These are phyloP conservation scores for Aphanoascus verrucosus DNA, from an alignment of 2,329 filamentous ascomycete species.

Conservation along the genomic window DNA sequence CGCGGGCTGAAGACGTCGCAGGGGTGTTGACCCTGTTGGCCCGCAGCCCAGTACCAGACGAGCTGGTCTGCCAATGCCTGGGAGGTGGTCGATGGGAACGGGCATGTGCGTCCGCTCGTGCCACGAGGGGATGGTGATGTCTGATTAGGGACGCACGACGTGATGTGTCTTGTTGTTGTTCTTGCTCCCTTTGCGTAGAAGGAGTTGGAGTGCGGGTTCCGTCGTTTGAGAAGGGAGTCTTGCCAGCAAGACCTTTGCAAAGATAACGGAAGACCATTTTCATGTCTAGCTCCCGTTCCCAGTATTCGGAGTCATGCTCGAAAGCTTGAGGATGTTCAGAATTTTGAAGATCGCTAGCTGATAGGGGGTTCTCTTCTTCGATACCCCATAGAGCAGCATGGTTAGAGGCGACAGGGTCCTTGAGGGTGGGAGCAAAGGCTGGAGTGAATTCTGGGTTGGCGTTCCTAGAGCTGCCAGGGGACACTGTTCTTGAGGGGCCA, in stretches of 20 bases:
- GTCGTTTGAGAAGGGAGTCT: slow-evolving; percentile 29
- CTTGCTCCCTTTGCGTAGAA: slow-evolving; percentile 23
- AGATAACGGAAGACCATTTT: slow-evolving; percentile 86
- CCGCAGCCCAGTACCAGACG: slow-evolving; percentile 30
- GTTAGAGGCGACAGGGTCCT: slow-evolving; percentile 29
- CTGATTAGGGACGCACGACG: slow-evolving; percentile 74
- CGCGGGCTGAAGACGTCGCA: not conserved
- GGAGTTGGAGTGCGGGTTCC: slow-evolving; percentile 33
- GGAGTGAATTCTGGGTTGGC: slow-evolving; percentile 29
- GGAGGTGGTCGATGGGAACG: slow-evolving; percentile 33
- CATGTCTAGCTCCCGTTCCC: slow-evolving; percentile 86
- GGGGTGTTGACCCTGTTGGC: slow-evolving; percentile 10
- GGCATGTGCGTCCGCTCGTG: slow-evolving; percentile 39
- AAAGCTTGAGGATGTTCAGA: slow-evolving; percentile 27
- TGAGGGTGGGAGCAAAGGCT: slow-evolving; percentile 42
- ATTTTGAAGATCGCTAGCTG: slow-evolving; percentile 5
- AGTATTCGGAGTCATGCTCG: slow-evolving; percentile 61
- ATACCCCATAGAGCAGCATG: slow-evolving; percentile 57
- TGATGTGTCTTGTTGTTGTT: slow-evolving; percentile 53
- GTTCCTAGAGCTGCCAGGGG: slow-evolving; percentile 19
- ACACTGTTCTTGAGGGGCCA: slow-evolving; percentile 15
- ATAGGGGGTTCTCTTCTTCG: slow-evolving; percentile 46
- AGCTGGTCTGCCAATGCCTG: slow-evolving; percentile 29
- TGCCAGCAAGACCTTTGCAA: slow-evolving; percentile 57
- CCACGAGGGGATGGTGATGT: slow-evolving; percentile 79